phyloP scores from a whole-genome alignment of 352 stramenopile genomes.

The Phytophthora fragariae region DNA sequence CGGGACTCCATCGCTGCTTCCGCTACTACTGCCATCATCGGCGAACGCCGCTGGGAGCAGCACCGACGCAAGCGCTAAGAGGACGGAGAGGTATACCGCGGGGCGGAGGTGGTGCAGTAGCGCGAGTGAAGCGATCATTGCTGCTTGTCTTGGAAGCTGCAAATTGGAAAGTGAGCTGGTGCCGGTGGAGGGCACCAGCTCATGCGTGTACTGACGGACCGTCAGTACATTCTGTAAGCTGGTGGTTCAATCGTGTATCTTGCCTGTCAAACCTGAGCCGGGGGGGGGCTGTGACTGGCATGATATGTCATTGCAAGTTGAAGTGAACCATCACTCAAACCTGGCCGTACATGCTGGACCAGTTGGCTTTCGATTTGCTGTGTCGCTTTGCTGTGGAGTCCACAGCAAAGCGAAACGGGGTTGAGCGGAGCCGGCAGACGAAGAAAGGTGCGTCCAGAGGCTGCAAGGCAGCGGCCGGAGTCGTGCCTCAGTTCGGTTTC shows the following conservation, averaged over 20 bases:
- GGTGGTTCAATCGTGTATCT: too few species aligned
- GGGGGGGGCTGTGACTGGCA: conserved; percentile 2
- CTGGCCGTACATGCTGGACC: too few species aligned
- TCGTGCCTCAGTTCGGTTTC: too few species aligned
- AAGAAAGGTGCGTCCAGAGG: too few species aligned
- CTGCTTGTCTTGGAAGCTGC: background rate
- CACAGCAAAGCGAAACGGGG: too few species aligned
- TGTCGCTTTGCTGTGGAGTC: too few species aligned
- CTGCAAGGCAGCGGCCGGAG: too few species aligned
- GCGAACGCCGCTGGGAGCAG: conserved; percentile 2
- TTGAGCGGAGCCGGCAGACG: too few species aligned
- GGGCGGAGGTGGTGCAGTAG: background rate
- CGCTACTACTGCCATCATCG: conserved; percentile 10
- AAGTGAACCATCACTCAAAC: conserved; percentile 2
- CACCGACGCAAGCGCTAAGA: conserved; percentile 9
- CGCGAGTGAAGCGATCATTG: background rate
- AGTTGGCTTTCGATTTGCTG: too few species aligned
- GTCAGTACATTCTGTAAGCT: too few species aligned
- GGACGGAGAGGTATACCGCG: background rate
- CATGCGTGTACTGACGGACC: too few species aligned
- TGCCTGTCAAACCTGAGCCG: conserved; percentile 13
- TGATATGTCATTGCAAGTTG: conserved; percentile 30
- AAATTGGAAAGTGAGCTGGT: conserved; percentile 8
- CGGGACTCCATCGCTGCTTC: conserved; percentile 6
- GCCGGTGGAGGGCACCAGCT: too few species aligned